These are phyloP conservation scores for Parascedosporium putredinis DNA, from an alignment of 2,329 filamentous ascomycete genomes.

Conservation along the genomic window DNA sequence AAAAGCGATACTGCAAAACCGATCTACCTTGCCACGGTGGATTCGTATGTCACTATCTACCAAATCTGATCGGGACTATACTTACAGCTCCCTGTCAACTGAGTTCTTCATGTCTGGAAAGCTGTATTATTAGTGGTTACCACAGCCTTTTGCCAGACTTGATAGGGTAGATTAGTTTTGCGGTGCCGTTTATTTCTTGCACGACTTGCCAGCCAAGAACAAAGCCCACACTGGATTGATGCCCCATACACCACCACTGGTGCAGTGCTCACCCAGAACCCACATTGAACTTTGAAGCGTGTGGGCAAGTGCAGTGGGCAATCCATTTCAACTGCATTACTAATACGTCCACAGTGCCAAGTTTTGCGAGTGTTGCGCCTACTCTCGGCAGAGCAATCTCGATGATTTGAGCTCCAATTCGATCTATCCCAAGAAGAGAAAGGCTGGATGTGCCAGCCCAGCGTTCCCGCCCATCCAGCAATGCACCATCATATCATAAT, in stretches of 20 bases:
- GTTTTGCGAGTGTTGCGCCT: neutral
- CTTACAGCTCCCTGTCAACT: no score
- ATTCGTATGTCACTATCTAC: no score
- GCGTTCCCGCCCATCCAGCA: neutral
- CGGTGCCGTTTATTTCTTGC: no score
- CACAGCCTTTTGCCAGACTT: neutral
- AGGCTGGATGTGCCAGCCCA: conserved; percentile 3
- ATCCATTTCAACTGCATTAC: neutral
- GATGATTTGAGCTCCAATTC: neutral
- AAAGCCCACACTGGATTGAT: no score
- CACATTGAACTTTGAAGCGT: neutral
- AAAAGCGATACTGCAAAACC: no score
- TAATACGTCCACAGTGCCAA: neutral
- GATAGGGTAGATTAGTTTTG: no score
- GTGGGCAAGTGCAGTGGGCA: no score
- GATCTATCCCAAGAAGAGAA: conserved; percentile 3
- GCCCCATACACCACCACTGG: no score
- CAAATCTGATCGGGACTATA: no score
- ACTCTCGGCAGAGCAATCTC: neutral
- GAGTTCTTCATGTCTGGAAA: no score
- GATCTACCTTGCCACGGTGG: no score
- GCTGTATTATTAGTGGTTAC: neutral
- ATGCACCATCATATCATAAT: conserved; percentile 2
- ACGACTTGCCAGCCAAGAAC: no score
- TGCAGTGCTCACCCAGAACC: neutral